These are phyloP conservation scores for Rhodosporidiobolus odoratus DNA, from an alignment of 768 basidiomycete species.

Conservation along the genomic window DNA sequence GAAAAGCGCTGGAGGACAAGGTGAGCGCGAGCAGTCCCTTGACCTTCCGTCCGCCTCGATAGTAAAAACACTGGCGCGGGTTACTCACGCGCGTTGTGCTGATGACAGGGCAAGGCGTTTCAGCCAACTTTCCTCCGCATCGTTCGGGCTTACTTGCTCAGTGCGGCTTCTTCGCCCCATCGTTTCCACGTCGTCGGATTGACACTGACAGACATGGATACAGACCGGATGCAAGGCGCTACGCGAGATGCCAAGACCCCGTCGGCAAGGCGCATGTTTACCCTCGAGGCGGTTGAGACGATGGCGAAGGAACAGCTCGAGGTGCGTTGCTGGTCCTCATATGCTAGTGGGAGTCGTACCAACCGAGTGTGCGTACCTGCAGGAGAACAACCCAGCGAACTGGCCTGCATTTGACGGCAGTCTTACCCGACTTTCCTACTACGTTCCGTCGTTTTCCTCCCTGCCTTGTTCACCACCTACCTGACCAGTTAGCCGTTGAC, in stretches of 20 bases:
- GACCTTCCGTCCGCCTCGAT: too few species aligned
- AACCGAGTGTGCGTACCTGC: too few species aligned
- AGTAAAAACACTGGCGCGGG: too few species aligned
- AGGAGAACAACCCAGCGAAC: neutral
- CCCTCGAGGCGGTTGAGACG: neutral
- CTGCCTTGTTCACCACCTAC: too few species aligned
- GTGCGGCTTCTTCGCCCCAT: neutral
- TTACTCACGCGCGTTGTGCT: neutral
- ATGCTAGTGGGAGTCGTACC: too few species aligned
- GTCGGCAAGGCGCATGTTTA: neutral
- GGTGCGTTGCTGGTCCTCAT: too few species aligned
- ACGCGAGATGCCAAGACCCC: neutral
- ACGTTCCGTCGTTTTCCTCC: too few species aligned
- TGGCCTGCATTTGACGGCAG: neutral
- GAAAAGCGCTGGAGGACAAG: neutral
- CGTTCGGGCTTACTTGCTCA: neutral
- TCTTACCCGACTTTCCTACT: too few species aligned
- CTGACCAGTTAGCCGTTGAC: too few species aligned
- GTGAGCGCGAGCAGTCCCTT: neutral
- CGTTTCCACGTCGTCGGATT: too few species aligned
- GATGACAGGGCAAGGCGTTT: neutral
- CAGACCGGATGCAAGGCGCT: neutral
- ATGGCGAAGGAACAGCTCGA: neutral
- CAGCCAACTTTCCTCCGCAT: neutral
- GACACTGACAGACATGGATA: too few species aligned